Evolutionary conservation across 345 rosid genomes (phyloP).

Genomic region (Trapa bicornis): DNA sequence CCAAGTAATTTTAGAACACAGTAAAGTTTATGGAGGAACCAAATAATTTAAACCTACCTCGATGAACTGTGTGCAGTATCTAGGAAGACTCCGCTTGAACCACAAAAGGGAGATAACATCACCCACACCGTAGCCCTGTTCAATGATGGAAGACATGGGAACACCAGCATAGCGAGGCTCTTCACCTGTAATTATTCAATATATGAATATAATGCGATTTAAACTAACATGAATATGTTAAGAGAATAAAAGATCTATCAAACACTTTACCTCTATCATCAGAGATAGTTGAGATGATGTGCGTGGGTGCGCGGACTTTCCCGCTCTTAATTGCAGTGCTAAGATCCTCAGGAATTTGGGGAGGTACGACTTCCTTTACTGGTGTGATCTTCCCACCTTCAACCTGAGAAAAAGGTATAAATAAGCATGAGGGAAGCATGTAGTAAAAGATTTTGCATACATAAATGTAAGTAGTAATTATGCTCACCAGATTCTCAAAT

Average conservation of each 20-base stretch:
- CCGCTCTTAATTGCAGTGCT: slow-evolving; percentile 86
- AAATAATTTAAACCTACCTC: slow-evolving; percentile 37
- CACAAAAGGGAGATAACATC: slow-evolving; percentile 93
- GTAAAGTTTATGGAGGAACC: background rate
- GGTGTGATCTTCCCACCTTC: slow-evolving; percentile 66
- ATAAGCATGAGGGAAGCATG: background rate
- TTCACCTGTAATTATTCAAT: slow-evolving; percentile 42
- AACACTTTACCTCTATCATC: slow-evolving; percentile 70
- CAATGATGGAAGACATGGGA: slow-evolving; percentile 94
- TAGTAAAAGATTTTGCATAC: background rate
- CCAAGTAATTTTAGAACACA: background rate
- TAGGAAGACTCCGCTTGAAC: slow-evolving; percentile 98
- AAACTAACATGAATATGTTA: background rate
- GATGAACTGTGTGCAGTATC: slow-evolving; percentile 84
- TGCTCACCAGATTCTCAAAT: slow-evolving; percentile 62
- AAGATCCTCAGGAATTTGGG: slow-evolving; percentile 96
- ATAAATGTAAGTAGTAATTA: background rate
- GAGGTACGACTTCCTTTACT: slow-evolving; percentile 72
- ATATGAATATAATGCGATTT: slow-evolving; percentile 5
- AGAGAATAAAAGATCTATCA: background rate
- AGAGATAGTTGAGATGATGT: slow-evolving; percentile 88
- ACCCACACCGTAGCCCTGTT: slow-evolving; percentile 85
- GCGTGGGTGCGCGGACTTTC: slow-evolving; percentile 97
- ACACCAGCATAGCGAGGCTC: slow-evolving; percentile 99
- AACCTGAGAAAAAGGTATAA: slow-evolving; percentile 25